Base-by-base conservation (phyloP, 1,284 basidiomycete genomes). In the Ganoderma boninense region DNA sequence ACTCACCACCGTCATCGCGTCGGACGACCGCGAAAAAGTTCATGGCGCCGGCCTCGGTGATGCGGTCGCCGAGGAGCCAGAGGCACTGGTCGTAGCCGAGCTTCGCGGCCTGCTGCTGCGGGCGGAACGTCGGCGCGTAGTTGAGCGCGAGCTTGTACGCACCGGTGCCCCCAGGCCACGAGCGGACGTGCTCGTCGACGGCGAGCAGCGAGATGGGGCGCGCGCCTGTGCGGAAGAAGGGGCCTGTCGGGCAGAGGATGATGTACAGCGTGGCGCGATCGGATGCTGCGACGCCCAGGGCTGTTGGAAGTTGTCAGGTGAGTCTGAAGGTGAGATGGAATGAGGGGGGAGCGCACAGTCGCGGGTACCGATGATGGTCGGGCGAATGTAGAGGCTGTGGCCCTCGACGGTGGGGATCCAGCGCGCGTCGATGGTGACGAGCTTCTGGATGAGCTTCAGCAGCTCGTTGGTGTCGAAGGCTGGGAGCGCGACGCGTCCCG, bases 161-260 rank as follows among this genome's bases (percentile, higher is more conserved):
- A 40, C 92, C 92, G 0, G 90, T 92, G 14, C 90, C 94, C 84
- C 95, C 95, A 0, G 95, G 95, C 94, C 94, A 96, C 0, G 95
- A 87, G 57, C 95, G 89, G 5, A 95, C 93, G 72, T 85, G 86
- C 62, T 91, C 87, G 26, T 84, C 82, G 14, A 92, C 88, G 1
- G 92, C 94, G 66, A 94, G 88, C 13, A 97, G 83, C 1, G 91
- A 89, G 64, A 96, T 85, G 1, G 91, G 87, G 76, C 88, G 90
- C 35, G 86, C 86, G 13, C 86, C 87, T 23, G 84, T 84, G 64
- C 86, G 83, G 85, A 94, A 95, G 83, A 92, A 95, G 0, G 93
- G 92, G 0, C 92, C 91, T 0, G 87, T 82, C 1, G 92, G 93
- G 1, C 86, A 87, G 61, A 88, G 77, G 77, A 97, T 87, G 69